Percentiles rank a stretch among this genome's conserved stretches.
Conservation (phyloP, 768 basidiomycete genomes). For the Omphalotus guepiniiformis region DNA sequence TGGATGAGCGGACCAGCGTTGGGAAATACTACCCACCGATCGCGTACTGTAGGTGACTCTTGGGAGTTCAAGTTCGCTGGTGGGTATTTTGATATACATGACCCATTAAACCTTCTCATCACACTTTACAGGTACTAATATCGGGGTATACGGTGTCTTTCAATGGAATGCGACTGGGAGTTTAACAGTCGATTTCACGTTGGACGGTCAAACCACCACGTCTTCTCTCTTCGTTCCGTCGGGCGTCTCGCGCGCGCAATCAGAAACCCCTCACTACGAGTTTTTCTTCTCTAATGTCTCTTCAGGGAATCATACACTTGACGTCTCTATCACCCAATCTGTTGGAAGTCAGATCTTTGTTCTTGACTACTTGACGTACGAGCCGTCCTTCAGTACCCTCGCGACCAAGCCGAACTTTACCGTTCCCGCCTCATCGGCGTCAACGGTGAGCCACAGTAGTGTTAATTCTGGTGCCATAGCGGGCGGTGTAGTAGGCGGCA, state of each 20-base stretch:
- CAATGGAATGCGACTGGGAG: not conserved
- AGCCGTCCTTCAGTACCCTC: not conserved
- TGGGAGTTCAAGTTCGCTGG: constrained; percentile 2
- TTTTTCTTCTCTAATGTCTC: not conserved
- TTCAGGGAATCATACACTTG: not conserved
- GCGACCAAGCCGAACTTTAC: constrained; percentile 5
- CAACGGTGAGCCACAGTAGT: not conserved
- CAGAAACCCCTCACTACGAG: not conserved
- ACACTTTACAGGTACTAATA: not conserved
- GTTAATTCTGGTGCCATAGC: not conserved
- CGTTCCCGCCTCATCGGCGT: not conserved
- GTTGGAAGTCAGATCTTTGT: constrained; percentile 2
- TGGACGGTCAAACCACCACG: not conserved
- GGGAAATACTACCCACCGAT: constrained; percentile 6
- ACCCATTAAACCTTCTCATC: too few relatives aligned
- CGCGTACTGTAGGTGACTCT: not conserved
- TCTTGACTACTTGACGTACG: constrained; percentile 3
- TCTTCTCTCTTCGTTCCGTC: not conserved
- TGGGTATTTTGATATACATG: not conserved
- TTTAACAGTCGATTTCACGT: not conserved
- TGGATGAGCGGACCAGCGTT: not conserved
- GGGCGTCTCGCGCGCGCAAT: not conserved
- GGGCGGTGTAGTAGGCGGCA: not conserved
- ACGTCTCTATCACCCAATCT: not conserved
- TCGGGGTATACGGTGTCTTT: constrained; percentile 3